Evolutionary conservation across 2,329 filamentous ascomycete genomes (phyloP).

Genomic region (Aspergillus vadensis): DNA sequence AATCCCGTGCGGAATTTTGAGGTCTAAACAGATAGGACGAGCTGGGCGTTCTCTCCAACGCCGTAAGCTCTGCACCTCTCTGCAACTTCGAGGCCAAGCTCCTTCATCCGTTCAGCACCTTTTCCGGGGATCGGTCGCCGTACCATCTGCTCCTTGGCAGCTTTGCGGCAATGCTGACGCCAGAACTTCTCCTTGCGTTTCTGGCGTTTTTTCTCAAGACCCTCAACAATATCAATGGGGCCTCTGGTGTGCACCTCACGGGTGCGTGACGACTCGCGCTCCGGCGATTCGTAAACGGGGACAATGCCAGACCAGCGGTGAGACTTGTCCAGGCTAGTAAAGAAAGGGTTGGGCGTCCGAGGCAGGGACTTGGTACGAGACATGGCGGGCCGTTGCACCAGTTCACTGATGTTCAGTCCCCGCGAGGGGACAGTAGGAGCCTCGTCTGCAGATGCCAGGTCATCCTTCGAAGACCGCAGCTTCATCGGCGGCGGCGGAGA

Average conservation of each 20-base stretch:
- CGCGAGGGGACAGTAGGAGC: constrained; percentile 49
- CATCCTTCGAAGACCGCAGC: constrained; percentile 52
- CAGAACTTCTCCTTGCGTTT: constrained; percentile 90
- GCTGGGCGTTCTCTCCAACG: constrained; percentile 54
- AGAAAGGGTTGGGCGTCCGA: constrained; percentile 72
- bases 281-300: constrained; percentile 39
- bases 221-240: constrained; percentile 97
- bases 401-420: constrained; percentile 55
- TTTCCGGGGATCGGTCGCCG: constrained; percentile 73
- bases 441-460: constrained; percentile 39
- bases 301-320: constrained; percentile 36
- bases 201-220: constrained; percentile 90
- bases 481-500: constrained; percentile 69
- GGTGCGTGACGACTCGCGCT: constrained; percentile 38
- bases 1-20: constrained; percentile 19
- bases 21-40: constrained; percentile 70
- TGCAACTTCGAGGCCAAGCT: constrained; percentile 85
- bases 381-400: constrained; percentile 65
- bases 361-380: constrained; percentile 86
- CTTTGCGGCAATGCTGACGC: constrained; percentile 84
- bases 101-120: constrained; percentile 89
- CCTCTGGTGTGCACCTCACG: constrained; percentile 72
- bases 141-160: constrained; percentile 66
- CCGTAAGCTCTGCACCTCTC: constrained; percentile 74
- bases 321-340: constrained; percentile 38